These are phyloP conservation scores for Barnettozyma vustinii DNA, from an alignment of 805 yeast genomes.

Conservation along the genomic window DNA sequence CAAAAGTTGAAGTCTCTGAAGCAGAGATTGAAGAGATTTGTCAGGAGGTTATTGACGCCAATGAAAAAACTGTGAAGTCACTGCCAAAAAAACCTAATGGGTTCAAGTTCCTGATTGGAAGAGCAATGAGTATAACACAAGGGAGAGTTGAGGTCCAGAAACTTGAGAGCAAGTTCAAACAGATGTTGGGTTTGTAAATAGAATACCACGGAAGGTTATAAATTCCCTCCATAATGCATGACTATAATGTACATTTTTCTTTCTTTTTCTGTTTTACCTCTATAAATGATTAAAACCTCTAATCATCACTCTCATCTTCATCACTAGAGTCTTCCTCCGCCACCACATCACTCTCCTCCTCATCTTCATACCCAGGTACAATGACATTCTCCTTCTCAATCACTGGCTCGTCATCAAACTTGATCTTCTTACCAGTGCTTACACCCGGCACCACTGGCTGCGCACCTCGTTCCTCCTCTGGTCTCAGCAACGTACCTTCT, in stretches of 20 bases:
- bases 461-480: constrained; percentile 42
- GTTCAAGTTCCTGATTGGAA: constrained; percentile 75
- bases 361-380: constrained; percentile 12
- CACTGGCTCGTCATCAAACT: constrained; percentile 33
- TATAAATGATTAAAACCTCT: background rate
- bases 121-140: constrained; percentile 73
- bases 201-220: background rate
- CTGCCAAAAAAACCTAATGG: constrained; percentile 53
- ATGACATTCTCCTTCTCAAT: constrained; percentile 24
- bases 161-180: constrained; percentile 31
- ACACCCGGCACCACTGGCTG: constrained; percentile 41
- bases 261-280: too few species aligned
- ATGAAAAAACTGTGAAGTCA: constrained; percentile 50
- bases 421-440: constrained; percentile 34
- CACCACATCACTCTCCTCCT: constrained; percentile 20
- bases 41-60: constrained; percentile 32
- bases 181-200: constrained; percentile 13
- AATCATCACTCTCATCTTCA: constrained; percentile 24
- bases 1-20: constrained; percentile 32
- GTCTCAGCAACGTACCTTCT: constrained; percentile 67
- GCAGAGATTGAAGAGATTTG: constrained; percentile 27
- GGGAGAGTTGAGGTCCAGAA: constrained; percentile 44
- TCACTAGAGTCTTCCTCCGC: constrained; percentile 26
- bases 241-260: background rate
- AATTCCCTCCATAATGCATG: background rate